phyloP scores from a whole-genome alignment of 352 stramenopile genomes.

The Phytopythium vexans region DNA sequence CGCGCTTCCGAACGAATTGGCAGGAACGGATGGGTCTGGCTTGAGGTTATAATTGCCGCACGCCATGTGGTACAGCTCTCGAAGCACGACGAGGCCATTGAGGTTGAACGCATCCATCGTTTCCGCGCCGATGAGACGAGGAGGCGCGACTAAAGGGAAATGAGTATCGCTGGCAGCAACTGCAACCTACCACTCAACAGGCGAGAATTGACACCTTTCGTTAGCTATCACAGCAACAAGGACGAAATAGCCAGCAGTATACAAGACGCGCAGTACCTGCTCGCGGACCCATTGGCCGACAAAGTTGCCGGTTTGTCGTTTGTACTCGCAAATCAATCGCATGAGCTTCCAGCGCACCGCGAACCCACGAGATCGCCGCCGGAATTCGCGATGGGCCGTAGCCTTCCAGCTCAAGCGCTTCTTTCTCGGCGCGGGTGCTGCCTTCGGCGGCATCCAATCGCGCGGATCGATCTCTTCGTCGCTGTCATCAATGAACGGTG shows the following conservation, averaged over 20 bases:
- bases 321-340: background rate
- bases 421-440: background rate
- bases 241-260: no score
- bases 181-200: no score
- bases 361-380: background rate
- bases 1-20: background rate
- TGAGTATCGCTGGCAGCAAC: no score
- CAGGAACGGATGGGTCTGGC: background rate
- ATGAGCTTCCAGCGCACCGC: constrained; percentile 1
- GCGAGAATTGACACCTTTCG: no score
- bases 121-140: background rate
- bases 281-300: background rate
- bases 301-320: background rate
- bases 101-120: constrained; percentile 1
- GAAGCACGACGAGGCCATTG: constrained; percentile 1
- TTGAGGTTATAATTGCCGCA: background rate
- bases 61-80: constrained; percentile 5
- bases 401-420: background rate
- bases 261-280: no score
- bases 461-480: background rate
- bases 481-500: background rate
- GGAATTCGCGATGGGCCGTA: background rate
- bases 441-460: background rate
- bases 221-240: background rate
- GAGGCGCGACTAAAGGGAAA: background rate